Conservation (phyloP, 352 stramenopile genomes). For the Poterioochromonas sp. region DNA sequence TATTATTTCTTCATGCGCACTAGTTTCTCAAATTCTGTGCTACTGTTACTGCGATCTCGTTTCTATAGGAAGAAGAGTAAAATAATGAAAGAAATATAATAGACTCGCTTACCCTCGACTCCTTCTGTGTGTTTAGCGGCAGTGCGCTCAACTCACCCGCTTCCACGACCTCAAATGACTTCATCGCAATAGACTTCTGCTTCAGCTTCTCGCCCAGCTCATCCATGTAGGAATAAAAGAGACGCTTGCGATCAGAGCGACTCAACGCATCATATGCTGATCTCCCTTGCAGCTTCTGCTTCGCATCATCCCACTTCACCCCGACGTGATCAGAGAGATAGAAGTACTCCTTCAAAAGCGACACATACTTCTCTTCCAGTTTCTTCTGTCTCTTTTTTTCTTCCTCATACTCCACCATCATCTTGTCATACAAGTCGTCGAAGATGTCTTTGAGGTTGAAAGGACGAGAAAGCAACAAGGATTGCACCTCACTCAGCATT, state of each 20-base stretch:
- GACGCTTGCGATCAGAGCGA: not conserved
- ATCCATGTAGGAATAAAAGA: not conserved
- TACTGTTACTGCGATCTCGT: no score
- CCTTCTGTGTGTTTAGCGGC: no score
- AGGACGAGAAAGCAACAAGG: not conserved
- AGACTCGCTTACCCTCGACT: no score
- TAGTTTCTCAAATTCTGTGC: no score
- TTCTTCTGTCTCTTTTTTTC: not conserved
- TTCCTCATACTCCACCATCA: not conserved
- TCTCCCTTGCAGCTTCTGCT: not conserved
- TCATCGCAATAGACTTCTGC: not conserved
- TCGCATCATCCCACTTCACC: constrained; percentile 22
- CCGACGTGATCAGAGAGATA: constrained; percentile 22
- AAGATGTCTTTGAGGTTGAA: not conserved
- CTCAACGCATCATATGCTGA: constrained; percentile 1
- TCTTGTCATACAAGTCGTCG: not conserved
- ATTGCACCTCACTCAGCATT: not conserved
- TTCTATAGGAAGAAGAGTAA: no score
- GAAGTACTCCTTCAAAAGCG: not conserved
- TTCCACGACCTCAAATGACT: no score
- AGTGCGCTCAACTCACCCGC: no score
- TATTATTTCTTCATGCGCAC: no score
- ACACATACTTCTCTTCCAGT: not conserved
- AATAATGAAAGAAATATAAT: no score
- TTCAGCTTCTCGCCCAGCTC: not conserved